Percentiles rank a stretch among this genome's conserved stretches.
Evolutionary conservation across 306 rosid genomes (phyloP).

Genomic region (Gillenia trifoliata): DNA sequence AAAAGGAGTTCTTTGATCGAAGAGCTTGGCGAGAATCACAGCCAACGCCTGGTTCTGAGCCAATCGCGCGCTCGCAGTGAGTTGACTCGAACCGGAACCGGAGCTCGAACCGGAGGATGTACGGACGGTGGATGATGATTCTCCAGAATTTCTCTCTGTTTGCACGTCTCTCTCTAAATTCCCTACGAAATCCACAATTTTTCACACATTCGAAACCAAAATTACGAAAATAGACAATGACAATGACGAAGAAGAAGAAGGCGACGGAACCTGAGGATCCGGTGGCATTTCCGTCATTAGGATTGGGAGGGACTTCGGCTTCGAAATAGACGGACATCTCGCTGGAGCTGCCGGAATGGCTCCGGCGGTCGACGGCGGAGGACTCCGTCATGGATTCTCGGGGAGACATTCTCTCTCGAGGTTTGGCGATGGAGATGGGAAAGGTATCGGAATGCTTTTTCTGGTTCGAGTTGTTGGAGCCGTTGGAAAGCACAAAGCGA

Average conservation of each 20-base stretch:
- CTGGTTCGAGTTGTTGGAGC: background rate
- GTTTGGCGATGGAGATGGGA: background rate
- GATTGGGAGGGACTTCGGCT: constrained; percentile 9
- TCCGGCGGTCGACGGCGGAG: background rate
- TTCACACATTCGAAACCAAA: constrained; percentile 4
- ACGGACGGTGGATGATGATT: constrained; percentile 2
- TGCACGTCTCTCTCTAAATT: constrained; percentile 28
- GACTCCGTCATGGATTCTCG: constrained; percentile 30
- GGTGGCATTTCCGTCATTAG: constrained; percentile 6
- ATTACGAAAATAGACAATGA: background rate
- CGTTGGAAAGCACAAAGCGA: background rate
- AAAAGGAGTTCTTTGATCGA: constrained; percentile 57
- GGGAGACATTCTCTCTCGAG: background rate
- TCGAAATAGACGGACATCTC: constrained; percentile 43
- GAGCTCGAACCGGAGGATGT: constrained; percentile 12
- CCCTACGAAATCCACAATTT: constrained; percentile 38
- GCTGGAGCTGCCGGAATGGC: constrained; percentile 28
- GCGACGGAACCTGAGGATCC: constrained; percentile 13
- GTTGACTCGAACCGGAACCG: constrained; percentile 12
- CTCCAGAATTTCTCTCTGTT: constrained; percentile 12
- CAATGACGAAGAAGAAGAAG: background rate
- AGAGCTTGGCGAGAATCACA: constrained; percentile 27
- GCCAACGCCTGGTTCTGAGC: constrained; percentile 21
- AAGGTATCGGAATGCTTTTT: background rate
- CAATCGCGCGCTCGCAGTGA: constrained; percentile 10